A percentile compares a stretch with the other conserved stretches of the same genome.
Conservation (phyloP, 1,284 basidiomycete species). For the Puccinia triticina region DNA sequence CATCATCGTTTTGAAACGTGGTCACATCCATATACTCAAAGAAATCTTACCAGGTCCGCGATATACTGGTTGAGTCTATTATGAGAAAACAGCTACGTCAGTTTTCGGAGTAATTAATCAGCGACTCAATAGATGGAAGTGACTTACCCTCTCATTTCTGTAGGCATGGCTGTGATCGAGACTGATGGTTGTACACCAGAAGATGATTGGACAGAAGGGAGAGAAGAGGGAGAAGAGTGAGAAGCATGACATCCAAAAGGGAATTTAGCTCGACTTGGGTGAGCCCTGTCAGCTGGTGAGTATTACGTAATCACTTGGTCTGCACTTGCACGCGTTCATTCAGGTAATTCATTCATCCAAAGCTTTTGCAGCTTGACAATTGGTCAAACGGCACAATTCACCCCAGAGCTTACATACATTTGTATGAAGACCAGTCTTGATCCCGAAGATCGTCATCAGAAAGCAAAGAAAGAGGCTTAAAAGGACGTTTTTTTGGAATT, state of each 20-base stretch:
- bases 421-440: no score
- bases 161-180: constrained; percentile 34
- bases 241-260: no score
- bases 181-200: background rate
- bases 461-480: no score
- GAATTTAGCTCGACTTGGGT: no score
- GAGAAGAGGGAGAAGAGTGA: no score
- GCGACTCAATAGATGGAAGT: background rate
- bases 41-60: constrained; percentile 38
- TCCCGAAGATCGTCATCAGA: no score
- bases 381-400: no score
- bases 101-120: background rate
- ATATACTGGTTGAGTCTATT: constrained; percentile 49
- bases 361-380: no score
- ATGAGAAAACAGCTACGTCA: background rate
- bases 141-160: constrained; percentile 49
- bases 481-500: no score
- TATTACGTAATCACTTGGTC: constrained; percentile 7
- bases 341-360: background rate
- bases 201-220: background rate
- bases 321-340: background rate
- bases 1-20: background rate
- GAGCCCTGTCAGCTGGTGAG: background rate
- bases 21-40: background rate
- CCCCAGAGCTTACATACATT: no score